These are phyloP conservation scores for Talaromyces thailandensis DNA, from an alignment of 495 filamentous ascomycete species.

Conservation along the genomic window DNA sequence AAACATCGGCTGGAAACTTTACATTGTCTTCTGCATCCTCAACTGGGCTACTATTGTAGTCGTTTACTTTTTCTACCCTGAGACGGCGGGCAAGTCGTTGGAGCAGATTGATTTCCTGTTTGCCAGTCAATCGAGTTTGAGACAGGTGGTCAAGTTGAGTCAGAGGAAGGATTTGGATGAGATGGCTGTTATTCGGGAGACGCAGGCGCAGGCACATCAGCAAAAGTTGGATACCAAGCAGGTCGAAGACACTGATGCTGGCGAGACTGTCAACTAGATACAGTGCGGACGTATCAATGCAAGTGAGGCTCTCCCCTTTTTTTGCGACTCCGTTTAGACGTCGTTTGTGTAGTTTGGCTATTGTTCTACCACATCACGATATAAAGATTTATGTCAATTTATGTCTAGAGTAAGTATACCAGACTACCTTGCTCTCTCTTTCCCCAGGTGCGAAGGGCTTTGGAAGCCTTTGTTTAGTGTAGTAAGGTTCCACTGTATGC, in stretches of 20 bases:
- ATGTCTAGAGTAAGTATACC: no score
- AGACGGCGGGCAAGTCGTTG: constrained; percentile 31
- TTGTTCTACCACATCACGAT: no score
- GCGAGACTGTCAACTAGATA: background rate
- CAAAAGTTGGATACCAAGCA: constrained; percentile 1
- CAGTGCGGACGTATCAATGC: background rate
- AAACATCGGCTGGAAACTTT: constrained; percentile 10
- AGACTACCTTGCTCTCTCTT: no score
- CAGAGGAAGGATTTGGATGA: constrained; percentile 4
- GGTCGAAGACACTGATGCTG: background rate
- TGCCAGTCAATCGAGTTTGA: constrained; percentile 6
- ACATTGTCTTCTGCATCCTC: constrained; percentile 8
- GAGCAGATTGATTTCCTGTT: constrained; percentile 37
- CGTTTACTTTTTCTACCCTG: constrained; percentile 33
- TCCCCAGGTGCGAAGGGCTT: background rate
- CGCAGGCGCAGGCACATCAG: constrained; percentile 6
- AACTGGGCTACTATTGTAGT: constrained; percentile 16
- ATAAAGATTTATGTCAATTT: no score
- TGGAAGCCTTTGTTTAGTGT: background rate
- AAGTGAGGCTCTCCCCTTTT: background rate
- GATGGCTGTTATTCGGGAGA: constrained; percentile 4
- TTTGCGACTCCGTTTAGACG: background rate
- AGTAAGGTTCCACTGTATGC: background rate
- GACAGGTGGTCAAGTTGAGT: constrained; percentile 5
- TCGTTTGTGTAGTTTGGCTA: background rate